Base-by-base conservation (phyloP, 2,329 filamentous ascomycete genomes). In the Chaetomium olivaceum region DNA sequence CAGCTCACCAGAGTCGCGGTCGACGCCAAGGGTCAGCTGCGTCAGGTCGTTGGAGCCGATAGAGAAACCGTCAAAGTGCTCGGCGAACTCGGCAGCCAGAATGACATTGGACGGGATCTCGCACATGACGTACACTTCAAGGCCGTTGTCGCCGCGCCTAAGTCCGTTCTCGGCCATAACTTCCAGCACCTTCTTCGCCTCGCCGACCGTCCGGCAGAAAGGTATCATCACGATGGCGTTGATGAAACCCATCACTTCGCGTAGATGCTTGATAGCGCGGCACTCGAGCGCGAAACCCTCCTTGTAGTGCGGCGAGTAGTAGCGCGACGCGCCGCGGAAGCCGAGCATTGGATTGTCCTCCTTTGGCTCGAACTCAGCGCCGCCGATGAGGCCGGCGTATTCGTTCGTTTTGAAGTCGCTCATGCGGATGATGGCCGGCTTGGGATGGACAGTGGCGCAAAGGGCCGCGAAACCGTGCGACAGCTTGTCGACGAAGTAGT, bases 401-500 rank as follows among this genome's bases (percentile, higher is more conserved):
- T 78, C 78, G 63, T 79, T 79, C 2, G 77, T 78, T 66, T 79
- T 79, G 67, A 79, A 79, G 68, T 79, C 77, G 62, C 77, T 79
- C 72, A 79, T 72, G 29, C 77, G 76, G 55, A 78, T 71, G 61
- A 78, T 76, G 27, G 75, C 76, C 14, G 77, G 78, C 59, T 75
- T 76, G 29, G 77, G 78, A 56, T 77, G 77, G 7, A 78, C 73
- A 19, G 76, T 71, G 19, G 78, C 76, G 54, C 76, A 79, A 2
- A 80, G 73, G 23, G 74, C 69, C 6, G 78, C 77, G 33, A 79
- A 73, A 2, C 76, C 76, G n/a, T 69, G 74, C 1, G 77, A 63
- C 29, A 78, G 67, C 70, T 75, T 77, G 67, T 79, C 76, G 29
- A 78, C 74, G 58, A 79, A 79, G 68, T 78, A 78, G 21, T 77